Evolutionary conservation across 2,329 filamentous ascomycete genomes (phyloP), one percentile per base, ranked within the genome.

Genomic region (Claviceps digitariae): DNA sequence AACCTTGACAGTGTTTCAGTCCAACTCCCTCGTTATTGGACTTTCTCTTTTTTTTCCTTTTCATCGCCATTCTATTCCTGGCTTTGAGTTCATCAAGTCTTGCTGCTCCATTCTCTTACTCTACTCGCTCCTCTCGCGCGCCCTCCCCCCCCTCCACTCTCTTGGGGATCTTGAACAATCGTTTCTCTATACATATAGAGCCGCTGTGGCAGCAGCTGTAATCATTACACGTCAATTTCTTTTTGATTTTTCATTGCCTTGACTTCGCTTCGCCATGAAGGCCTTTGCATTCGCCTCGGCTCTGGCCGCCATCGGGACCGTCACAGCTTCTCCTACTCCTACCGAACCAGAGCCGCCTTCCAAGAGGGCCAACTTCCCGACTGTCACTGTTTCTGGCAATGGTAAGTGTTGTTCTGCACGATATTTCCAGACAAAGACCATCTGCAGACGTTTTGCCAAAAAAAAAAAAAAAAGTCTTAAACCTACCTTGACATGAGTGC

Each of bases 331-430:
- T 12, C 78, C 79, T 50, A 79, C 78, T 31, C 67, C 65, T 45
- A 78, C 74, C 9, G 65, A 70, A 55, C 71, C 70, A 52, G 65
- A 75, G 57, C 67, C 73, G 21, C 74, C 75, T 8, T 67, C 65
- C 63, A 78, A 78, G 66, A 73, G 78, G 52, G 72, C 72, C 57
- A 66, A 67, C 50, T 59, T 79, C 27, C 73, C 78, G 20, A 65
- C 71, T 15, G 73, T 82, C 57, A 74, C 74, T 0, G 75, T 69
- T 50, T 78, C 75, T 21, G 78, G 78, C 59, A 82, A 81, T 69
- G 78, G 78, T 81, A 69, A 60, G 68, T 13, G 2, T 36, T 15
- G 17, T 21, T 12, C 17, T 27, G 5, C 10, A 6, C 25, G 17
- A 29, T 9, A 10, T 15, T 4, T 21, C 9, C 34, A 40, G 9